A percentile compares a stretch with the other conserved stretches of the same genome.
phyloP scores from a whole-genome alignment of 805 yeast genomes.

The Grigorovia jiainica region DNA sequence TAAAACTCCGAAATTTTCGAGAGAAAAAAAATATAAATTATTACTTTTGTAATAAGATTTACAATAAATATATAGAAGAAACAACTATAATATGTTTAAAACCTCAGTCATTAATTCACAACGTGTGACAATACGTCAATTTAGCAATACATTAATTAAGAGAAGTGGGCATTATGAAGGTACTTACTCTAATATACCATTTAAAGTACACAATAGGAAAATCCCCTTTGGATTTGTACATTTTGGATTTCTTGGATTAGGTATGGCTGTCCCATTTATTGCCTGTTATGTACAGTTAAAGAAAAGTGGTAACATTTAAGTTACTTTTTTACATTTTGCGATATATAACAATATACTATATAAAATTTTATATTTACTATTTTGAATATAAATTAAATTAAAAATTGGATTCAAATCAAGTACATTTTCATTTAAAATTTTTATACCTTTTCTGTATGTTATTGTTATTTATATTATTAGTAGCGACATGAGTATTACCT shows the following conservation, averaged over 20 bases:
- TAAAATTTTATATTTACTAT: too few species aligned
- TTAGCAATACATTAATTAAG: background rate
- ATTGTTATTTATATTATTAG: background rate
- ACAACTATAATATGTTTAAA: too few species aligned
- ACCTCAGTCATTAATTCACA: too few species aligned
- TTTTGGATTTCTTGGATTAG: slow-evolving; percentile 67
- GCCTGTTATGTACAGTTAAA: slow-evolving; percentile 73
- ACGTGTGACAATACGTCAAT: background rate
- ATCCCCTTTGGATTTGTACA: slow-evolving; percentile 79
- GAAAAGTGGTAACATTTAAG: slow-evolving; percentile 54
- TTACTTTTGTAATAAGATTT: too few species aligned
- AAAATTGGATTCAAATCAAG: too few species aligned
- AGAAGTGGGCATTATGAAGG: slow-evolving; percentile 38
- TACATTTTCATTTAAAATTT: background rate
- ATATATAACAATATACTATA: background rate
- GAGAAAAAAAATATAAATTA: background rate
- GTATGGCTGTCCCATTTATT: slow-evolving; percentile 69
- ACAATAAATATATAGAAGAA: too few species aligned
- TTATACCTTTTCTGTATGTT: background rate
- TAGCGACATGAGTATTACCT: background rate
- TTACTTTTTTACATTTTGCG: too few species aligned
- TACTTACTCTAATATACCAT: slow-evolving; percentile 86
- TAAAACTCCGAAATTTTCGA: background rate
- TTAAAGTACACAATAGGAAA: slow-evolving; percentile 87
- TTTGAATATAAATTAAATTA: too few species aligned